Evolutionary conservation across 2,329 filamentous ascomycete species (phyloP).

Genomic region (Aspergillus piperis): DNA sequence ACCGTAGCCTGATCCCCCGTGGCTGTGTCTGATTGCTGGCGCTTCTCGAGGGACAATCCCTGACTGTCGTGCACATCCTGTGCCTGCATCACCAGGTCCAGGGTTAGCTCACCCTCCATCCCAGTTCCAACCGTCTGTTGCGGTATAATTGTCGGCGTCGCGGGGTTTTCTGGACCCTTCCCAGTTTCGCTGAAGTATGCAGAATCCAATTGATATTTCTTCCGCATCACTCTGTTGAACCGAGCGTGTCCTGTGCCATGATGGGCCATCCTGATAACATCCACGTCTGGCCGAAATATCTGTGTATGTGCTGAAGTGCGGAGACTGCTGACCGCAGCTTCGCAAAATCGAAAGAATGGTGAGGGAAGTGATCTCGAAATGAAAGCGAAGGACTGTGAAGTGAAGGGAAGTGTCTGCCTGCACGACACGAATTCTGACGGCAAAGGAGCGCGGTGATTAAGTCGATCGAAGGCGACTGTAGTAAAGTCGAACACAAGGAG

Average conservation of each 20-base stretch:
- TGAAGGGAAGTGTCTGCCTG: slow-evolving; percentile 17
- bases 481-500: slow-evolving; percentile 6
- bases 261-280: slow-evolving; percentile 20
- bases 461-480: background rate
- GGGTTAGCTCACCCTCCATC: background rate
- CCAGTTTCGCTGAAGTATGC: background rate
- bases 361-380: background rate
- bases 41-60: background rate
- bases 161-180: background rate
- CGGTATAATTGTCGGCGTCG: background rate
- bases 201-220: slow-evolving; percentile 8
- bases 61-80: slow-evolving; percentile 4
- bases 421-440: slow-evolving; percentile 13
- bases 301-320: background rate
- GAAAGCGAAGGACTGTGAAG: background rate
- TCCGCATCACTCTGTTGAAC: slow-evolving; percentile 17
- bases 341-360: background rate
- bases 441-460: slow-evolving; percentile 4
- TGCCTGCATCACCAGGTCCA: background rate
- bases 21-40: background rate
- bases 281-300: background rate
- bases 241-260: slow-evolving; percentile 20
- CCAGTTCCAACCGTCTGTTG: background rate
- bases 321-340: background rate
- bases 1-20: slow-evolving; percentile 3